These are phyloP conservation scores for Ilex aquifolium DNA, from an alignment of 257 asterid species.

Conservation along the genomic window DNA sequence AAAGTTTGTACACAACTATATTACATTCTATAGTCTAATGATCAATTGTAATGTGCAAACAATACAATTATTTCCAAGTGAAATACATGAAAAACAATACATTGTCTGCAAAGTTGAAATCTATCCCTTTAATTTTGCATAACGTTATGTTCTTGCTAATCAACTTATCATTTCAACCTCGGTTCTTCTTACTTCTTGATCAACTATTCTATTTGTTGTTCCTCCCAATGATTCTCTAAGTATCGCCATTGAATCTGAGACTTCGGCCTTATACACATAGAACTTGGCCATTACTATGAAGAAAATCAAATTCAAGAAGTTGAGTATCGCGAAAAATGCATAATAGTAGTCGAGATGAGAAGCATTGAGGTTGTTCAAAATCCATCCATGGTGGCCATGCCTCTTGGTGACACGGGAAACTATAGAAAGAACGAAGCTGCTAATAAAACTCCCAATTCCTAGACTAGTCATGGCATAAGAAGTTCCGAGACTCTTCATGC, in stretches of 20 bases:
- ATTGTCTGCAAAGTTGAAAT: too few relatives aligned
- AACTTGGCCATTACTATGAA: constrained; percentile 12
- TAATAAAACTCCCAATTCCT: constrained; percentile 26
- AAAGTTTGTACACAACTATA: too few relatives aligned
- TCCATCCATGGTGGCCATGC: constrained; percentile 1
- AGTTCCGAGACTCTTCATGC: constrained; percentile 40
- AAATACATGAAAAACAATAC: too few relatives aligned
- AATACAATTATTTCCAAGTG: too few relatives aligned
- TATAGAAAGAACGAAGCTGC: neutral
- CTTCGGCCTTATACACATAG: constrained; percentile 27
- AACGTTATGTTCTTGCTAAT: too few relatives aligned
- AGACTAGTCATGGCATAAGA: constrained; percentile 23
- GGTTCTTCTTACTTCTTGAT: neutral
- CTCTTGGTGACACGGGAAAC: neutral
- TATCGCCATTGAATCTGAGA: constrained; percentile 28
- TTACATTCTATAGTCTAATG: too few relatives aligned
- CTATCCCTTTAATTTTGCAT: too few relatives aligned
- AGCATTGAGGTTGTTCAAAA: neutral
- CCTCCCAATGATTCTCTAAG: constrained; percentile 21
- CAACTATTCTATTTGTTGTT: neutral
- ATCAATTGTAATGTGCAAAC: too few relatives aligned
- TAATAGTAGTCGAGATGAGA: constrained; percentile 28
- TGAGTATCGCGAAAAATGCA: constrained; percentile 26
- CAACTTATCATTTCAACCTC: too few relatives aligned
- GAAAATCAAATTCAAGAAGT: constrained; percentile 20